Conservation (phyloP, 164 flowering plant genomes). For the Nymphaea thermarum region DNA sequence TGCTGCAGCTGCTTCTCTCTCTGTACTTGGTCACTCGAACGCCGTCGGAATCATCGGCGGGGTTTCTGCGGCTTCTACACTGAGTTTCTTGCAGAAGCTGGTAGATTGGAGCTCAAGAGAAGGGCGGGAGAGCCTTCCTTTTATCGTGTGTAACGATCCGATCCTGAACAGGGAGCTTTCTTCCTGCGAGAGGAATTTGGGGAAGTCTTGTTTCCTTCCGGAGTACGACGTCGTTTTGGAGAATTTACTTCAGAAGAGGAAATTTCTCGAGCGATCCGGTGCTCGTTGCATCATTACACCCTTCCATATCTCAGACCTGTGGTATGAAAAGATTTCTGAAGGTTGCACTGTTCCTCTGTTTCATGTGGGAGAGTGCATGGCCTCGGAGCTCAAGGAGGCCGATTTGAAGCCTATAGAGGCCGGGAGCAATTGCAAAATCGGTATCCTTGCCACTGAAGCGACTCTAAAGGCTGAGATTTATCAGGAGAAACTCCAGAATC, state of each 20-base stretch:
- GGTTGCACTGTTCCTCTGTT: conserved; percentile 55
- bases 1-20: not conserved
- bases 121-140: conserved; percentile 39
- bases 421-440: conserved; percentile 52
- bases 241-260: conserved; percentile 37
- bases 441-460: conserved; percentile 47
- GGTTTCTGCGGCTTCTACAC: conserved; percentile 39
- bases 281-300: conserved; percentile 79
- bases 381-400: conserved; percentile 58
- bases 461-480: conserved; percentile 42
- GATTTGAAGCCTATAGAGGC: conserved; percentile 66
- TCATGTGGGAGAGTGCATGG: conserved; percentile 69
- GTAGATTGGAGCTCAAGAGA: conserved; percentile 34
- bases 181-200: conserved; percentile 10
- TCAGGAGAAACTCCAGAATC: conserved; percentile 56
- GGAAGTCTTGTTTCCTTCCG: not conserved
- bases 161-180: conserved; percentile 28
- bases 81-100: conserved; percentile 45
- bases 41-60: conserved; percentile 75
- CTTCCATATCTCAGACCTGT: conserved; percentile 53
- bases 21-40: conserved; percentile 27
- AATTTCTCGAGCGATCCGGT: conserved; percentile 58
- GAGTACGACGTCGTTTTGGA: conserved; percentile 20
- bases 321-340: conserved; percentile 46
- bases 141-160: conserved; percentile 62